Evolutionary conservation across 2,329 filamentous ascomycete species (phyloP), one percentile per base, ranked within the genome.

Genomic region (Leptographium procerum): DNA sequence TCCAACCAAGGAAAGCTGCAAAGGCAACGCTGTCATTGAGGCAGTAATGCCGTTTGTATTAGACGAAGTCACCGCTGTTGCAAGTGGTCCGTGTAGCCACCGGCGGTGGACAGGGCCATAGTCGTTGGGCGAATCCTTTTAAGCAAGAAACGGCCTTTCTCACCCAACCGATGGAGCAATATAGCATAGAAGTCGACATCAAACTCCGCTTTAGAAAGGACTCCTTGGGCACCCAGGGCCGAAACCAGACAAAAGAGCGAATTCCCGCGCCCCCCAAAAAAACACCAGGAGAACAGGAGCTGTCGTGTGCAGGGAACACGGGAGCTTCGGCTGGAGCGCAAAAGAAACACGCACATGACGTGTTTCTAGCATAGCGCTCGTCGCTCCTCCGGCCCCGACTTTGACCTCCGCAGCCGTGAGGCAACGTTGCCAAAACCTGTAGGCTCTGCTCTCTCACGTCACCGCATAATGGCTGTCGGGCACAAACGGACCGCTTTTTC

Each of bases 401-500:
- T 50, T 6, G 47, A 50, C 16, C 11, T 50, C 47, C 24, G 47
- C 47, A 50, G 47, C 47, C 47, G 47, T 28, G 29, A 28, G 47
- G 47, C 47, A 50, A 50, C 47, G 26, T 29, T 48, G 45, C 45
- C 45, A 34, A 31, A 24, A 11, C 2, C 29, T 28, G 29, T 24
- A 16, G 24, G 31, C 31, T 24, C 31, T 28, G n/a, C 24, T 26
- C 33, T 31, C 47, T 56, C 45, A 51, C 43, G 55, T 57, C 55
- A 57, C 55, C 55, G 55, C 55, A 50, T 51, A n/a, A 40, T 40
- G 45, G n/a, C 55, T 51, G 45, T 57, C 55, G 55, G 55, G 55
- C 55, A 52, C 13, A n/a, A 43, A 57, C 24, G 54, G 45, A 55
- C 43, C 45, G 24, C 54, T 24, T 47, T 34, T 56, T 26, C 9